Conservation (phyloP, 345 rosid genomes). For the Aquilaria yunnanensis region DNA sequence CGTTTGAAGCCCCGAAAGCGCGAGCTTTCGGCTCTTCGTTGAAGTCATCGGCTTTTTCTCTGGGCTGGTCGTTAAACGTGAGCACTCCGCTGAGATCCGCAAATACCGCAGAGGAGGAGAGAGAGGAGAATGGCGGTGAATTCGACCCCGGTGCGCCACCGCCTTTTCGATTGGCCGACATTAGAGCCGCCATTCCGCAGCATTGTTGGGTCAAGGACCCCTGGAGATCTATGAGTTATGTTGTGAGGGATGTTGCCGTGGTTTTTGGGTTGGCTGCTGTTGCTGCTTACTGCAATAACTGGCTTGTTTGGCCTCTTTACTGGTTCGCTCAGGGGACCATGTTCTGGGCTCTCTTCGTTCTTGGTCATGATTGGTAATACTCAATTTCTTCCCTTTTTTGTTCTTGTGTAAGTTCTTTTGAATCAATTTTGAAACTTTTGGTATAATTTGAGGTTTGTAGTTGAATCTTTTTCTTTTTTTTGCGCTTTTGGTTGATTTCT, state of each 20-base stretch:
- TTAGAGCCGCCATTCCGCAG: slow-evolving; percentile 77
- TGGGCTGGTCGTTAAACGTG: slow-evolving; percentile 58
- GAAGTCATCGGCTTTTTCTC: slow-evolving; percentile 21
- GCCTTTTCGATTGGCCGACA: slow-evolving; percentile 66
- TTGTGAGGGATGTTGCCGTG: slow-evolving; percentile 60
- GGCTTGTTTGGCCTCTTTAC: slow-evolving; percentile 89
- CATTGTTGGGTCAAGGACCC: slow-evolving; percentile 93
- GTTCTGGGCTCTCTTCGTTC: slow-evolving; percentile 98
- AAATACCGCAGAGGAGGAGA: slow-evolving; percentile 17
- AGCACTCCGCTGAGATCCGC: slow-evolving; percentile 34
- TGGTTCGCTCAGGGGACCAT: slow-evolving; percentile 93
- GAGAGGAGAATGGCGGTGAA: slow-evolving; percentile 18
- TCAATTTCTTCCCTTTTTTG: not conserved
- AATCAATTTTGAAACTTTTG: slow-evolving; percentile 6
- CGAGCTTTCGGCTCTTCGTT: slow-evolving; percentile 20
- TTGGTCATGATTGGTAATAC: slow-evolving; percentile 87
- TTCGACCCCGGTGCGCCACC: slow-evolving; percentile 55
- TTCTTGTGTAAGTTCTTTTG: not conserved
- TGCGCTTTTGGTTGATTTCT: slow-evolving; percentile 6
- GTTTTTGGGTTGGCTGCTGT: slow-evolving; percentile 73
- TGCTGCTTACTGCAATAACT: slow-evolving; percentile 60
- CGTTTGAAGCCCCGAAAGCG: slow-evolving; percentile 13
- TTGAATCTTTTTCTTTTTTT: slow-evolving; percentile 10
- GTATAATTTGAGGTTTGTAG: slow-evolving; percentile 6
- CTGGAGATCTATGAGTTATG: slow-evolving; percentile 76